Evolutionary conservation across 2,329 filamentous ascomycete species (phyloP), one percentile per base, ranked within the genome.

Genomic region (Mycosphaerella arachidis): DNA sequence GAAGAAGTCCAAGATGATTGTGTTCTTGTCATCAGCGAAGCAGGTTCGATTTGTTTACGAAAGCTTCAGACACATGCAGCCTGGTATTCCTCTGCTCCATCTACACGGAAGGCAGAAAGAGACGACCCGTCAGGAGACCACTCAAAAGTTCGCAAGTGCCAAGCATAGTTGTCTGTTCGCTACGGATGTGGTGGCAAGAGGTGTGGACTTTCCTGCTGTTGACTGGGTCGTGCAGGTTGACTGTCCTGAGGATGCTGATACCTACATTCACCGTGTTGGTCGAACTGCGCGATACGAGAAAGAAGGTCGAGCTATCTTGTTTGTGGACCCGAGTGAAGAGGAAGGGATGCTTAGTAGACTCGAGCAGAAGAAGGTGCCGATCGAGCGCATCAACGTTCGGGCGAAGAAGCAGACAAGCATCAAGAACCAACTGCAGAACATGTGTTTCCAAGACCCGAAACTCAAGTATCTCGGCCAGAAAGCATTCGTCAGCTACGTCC

Each of bases 141-240:
- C 92, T 0, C 84, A 84, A 4, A 87, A 89, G 55, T 99, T 97
- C 73, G 87, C 90, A 0, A 81, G 86, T 0, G 85, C 92, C 1
- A 91, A 94, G 70, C 82, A 90, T 58, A 88, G 91, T 0, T 97
- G 94, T 71, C 82, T 99, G 0, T 96, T 99, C 72, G 91, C 94
- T 1, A 99, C 94, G 0, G 94, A 99, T 72, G 91, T 99, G 6
- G 92, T 95, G 4, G 94, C 94, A 0, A 85, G 94, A 74, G 94
- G 94, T 64, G 84, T 99, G 12, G 94, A 99, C 74, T 97, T 99
- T 72, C 94, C 94, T 0, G 88, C 92, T 3, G 94, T 99, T 0
- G 94, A 99, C 74, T 99, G 94, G 89, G 94, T 99, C 5, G 91
- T 99, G n/a, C 94, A 99, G 73, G 83, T 91, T n/a, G 94, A 99